Conservation (phyloP, 2,329 filamentous ascomycete species). For the Penicillium sp. region DNA sequence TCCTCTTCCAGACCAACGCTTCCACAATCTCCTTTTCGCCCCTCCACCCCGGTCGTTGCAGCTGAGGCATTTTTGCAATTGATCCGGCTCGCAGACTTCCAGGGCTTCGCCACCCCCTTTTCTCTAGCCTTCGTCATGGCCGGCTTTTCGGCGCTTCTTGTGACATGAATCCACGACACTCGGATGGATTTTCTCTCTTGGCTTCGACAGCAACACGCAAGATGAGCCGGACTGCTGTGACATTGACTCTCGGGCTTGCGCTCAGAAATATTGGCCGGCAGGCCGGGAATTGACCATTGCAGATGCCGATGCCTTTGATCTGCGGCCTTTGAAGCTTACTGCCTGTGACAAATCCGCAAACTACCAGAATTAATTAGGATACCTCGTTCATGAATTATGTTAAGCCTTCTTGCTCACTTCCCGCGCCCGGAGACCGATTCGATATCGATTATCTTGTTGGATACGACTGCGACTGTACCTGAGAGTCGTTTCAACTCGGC, state of each 20-base stretch:
- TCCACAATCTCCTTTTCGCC: background rate
- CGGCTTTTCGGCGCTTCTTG: background rate
- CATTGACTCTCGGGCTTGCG: background rate
- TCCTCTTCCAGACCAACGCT: background rate
- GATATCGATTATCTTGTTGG: background rate
- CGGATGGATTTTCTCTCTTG: no score
- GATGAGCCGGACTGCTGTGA: no score
- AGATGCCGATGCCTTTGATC: no score
- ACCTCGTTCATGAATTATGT: background rate
- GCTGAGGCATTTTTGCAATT: slow-evolving; percentile 3
- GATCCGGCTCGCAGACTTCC: slow-evolving; percentile 18
- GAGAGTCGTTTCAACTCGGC: no score
- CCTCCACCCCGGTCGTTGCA: background rate
- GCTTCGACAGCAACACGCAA: no score
- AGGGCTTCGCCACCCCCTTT: background rate
- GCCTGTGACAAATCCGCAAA: no score
- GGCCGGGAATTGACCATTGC: no score
- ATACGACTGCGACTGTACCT: background rate
- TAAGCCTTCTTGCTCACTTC: background rate
- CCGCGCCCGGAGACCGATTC: background rate
- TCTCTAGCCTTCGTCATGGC: no score
- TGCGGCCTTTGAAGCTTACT: no score
- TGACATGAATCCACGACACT: background rate
- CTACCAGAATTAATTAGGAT: background rate
- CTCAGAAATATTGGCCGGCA: no score